A percentile compares a stretch with the other conserved stretches of the same genome.
These are phyloP conservation scores for Platismatia glauca DNA, from an alignment of 495 filamentous ascomycete genomes.

Conservation along the genomic window DNA sequence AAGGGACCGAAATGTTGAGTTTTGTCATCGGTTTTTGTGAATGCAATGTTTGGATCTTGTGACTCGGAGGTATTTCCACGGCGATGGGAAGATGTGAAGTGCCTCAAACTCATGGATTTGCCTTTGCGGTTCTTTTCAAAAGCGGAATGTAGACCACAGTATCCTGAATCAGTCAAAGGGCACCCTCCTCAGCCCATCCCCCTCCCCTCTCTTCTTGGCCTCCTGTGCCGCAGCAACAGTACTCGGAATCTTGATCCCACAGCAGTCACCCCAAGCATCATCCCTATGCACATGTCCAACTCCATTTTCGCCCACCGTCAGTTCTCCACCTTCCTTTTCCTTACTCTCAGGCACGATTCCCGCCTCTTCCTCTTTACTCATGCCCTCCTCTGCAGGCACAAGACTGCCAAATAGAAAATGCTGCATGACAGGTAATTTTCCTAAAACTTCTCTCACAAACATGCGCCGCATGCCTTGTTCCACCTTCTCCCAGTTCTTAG, in stretches of 20 bases:
- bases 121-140: background rate
- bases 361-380: conserved; percentile 37
- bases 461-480: conserved; percentile 92
- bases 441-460: conserved; percentile 87
- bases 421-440: conserved; percentile 95
- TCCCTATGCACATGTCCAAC: conserved; percentile 59
- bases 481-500: conserved; percentile 85
- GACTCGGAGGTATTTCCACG: background rate
- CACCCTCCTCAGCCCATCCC: conserved; percentile 63
- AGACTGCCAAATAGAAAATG: conserved; percentile 90
- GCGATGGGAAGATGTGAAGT: background rate
- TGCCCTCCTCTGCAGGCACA: conserved; percentile 68
- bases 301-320: conserved; percentile 51
- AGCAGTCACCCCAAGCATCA: conserved; percentile 89
- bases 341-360: conserved; percentile 43
- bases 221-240: conserved; percentile 81
- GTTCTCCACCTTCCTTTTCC: conserved; percentile 43
- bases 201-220: conserved; percentile 63
- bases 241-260: conserved; percentile 95
- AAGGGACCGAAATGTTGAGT: no score
- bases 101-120: background rate
- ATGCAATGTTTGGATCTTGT: background rate
- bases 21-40: no score
- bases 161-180: conserved; percentile 65
- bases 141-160: background rate